Evolutionary conservation across 805 yeast genomes (phyloP).

Genomic region (Candida ovalis): DNA sequence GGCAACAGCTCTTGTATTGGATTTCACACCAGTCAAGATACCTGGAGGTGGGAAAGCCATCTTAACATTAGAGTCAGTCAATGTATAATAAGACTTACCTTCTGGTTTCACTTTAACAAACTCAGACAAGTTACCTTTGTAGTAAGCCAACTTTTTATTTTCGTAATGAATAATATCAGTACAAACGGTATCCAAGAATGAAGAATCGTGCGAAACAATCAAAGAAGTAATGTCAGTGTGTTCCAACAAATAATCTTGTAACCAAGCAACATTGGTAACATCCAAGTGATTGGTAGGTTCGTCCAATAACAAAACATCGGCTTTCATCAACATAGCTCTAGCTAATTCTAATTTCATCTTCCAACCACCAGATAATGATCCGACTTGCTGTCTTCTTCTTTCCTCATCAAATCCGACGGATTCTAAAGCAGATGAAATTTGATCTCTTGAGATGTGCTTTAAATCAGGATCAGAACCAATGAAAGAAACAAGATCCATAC

Average conservation of each 20-base stretch:
- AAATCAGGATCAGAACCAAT: slow-evolving; percentile 88
- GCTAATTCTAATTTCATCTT: slow-evolving; percentile 98
- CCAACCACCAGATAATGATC: slow-evolving; percentile 98
- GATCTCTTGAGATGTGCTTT: slow-evolving; percentile 55
- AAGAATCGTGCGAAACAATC: slow-evolving; percentile 97
- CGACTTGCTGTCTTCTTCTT: slow-evolving; percentile 86
- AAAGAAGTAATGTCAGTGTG: slow-evolving; percentile 88
- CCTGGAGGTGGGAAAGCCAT: slow-evolving; percentile 99
- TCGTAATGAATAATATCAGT: slow-evolving; percentile 97
- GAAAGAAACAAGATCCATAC: slow-evolving; percentile 81
- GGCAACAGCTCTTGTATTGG: slow-evolving; percentile 84
- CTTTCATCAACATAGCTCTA: slow-evolving; percentile 97
- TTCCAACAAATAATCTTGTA: slow-evolving; percentile 77
- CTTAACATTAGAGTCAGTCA: slow-evolving; percentile 87
- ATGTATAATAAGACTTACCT: slow-evolving; percentile 92
- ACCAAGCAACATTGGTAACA: slow-evolving; percentile 90
- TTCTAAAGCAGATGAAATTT: slow-evolving; percentile 70
- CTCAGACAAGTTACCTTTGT: slow-evolving; percentile 92
- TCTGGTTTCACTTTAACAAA: slow-evolving; percentile 92
- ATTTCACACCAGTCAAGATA: slow-evolving; percentile 93
- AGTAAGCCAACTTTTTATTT: slow-evolving; percentile 88
- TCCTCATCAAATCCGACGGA: slow-evolving; percentile 91
- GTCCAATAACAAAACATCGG: slow-evolving; percentile 89
- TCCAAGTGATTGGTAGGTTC: slow-evolving; percentile 99
- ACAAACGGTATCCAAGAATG: slow-evolving; percentile 92